These are phyloP conservation scores for Furcasterigmium furcatum DNA, from an alignment of 2,329 filamentous ascomycete genomes.

Conservation along the genomic window DNA sequence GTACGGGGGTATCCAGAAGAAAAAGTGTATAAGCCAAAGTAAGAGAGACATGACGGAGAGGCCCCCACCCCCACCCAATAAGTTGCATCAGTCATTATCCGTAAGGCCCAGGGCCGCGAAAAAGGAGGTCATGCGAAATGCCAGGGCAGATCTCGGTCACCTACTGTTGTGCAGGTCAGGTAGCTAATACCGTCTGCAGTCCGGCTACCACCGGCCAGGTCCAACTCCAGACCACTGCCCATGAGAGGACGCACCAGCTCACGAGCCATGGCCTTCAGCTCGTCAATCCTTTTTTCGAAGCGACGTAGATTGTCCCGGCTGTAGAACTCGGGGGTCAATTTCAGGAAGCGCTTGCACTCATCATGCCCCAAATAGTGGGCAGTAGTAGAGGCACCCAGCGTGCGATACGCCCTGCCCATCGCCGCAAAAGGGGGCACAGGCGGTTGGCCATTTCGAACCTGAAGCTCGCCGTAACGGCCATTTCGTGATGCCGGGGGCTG, in stretches of 20 bases:
- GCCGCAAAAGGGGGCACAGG: constrained; percentile 42
- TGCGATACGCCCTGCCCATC: constrained; percentile 71
- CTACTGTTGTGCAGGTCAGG: constrained; percentile 47
- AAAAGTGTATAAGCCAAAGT: no score
- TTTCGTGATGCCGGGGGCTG: constrained; percentile 18
- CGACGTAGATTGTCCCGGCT: constrained; percentile 79
- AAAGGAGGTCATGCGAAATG: constrained; percentile 31
- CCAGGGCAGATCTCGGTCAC: constrained; percentile 50
- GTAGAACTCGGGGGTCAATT: constrained; percentile 78
- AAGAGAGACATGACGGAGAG: no score
- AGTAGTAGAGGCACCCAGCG: constrained; percentile 62
- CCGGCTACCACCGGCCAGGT: constrained; percentile 49
- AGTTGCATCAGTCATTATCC: no score
- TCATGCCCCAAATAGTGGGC: constrained; percentile 74
- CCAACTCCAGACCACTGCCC: constrained; percentile 80
- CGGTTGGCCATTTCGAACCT: constrained; percentile 15
- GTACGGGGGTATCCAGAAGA: no score
- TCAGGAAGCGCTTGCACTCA: constrained; percentile 87
- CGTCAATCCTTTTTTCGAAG: constrained; percentile 85
- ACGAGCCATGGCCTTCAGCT: constrained; percentile 79
- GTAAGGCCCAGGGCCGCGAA: no score
- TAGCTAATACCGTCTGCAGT: constrained; percentile 42
- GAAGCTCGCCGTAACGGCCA: constrained; percentile 1
- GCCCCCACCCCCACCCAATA: no score
- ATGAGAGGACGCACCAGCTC: constrained; percentile 84